These are phyloP conservation scores for Polysphondylium violaceum DNA, from an alignment of 78 protist species.

Conservation along the genomic window DNA sequence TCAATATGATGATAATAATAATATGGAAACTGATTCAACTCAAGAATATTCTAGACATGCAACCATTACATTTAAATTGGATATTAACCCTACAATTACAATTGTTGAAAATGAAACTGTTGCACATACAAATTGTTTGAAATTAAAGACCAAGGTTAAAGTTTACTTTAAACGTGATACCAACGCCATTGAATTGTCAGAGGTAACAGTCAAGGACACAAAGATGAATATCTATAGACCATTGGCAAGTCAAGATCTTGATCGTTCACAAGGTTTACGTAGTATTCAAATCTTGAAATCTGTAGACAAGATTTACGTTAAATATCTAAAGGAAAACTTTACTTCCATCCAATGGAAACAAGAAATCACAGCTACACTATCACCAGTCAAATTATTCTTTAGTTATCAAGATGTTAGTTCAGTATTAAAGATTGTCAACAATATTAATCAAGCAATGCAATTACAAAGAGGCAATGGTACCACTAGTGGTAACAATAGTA, in stretches of 20 bases:
- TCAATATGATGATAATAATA: conserved; percentile 28
- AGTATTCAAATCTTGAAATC: conserved; percentile 70
- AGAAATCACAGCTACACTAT: conserved; percentile 8
- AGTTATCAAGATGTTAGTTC: conserved; percentile 62
- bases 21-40: conserved; percentile 26
- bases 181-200: conserved; percentile 59
- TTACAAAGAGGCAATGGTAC: conserved; percentile 14
- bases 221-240: conserved; percentile 63
- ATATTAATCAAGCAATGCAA: conserved; percentile 12
- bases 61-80: conserved; percentile 28
- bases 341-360: conserved; percentile 48
- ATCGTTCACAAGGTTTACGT: conserved; percentile 38
- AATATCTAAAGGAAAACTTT: conserved; percentile 37
- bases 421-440: conserved; percentile 21
- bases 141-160: conserved; percentile 8
- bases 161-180: conserved; percentile 56
- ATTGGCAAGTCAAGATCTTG: not conserved
- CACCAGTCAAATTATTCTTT: conserved; percentile 39
- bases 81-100: conserved; percentile 12
- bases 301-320: conserved; percentile 30
- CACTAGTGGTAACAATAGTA: not conserved
- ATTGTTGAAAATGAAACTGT: conserved; percentile 66
- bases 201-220: conserved; percentile 13
- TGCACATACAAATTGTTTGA: conserved; percentile 46
- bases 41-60: conserved; percentile 16